These are phyloP conservation scores for Panus rudis DNA, from an alignment of 768 basidiomycete species.

Conservation along the genomic window DNA sequence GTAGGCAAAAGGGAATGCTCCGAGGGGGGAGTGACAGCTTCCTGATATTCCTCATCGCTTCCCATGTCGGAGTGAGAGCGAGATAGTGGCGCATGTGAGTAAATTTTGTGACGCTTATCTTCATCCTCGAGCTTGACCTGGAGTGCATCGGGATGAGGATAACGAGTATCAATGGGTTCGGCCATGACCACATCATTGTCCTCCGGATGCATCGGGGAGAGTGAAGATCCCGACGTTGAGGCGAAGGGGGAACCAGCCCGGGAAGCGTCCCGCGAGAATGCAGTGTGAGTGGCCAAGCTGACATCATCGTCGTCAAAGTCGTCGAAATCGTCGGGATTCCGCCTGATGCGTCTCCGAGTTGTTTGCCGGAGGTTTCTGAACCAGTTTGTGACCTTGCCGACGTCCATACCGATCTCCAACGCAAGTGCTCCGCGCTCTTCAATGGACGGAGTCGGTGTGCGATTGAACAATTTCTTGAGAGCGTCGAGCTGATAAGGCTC, in stretches of 20 bases:
- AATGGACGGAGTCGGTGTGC: slow-evolving; percentile 68
- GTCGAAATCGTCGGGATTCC: slow-evolving; percentile 37
- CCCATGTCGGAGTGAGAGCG: slow-evolving; percentile 41
- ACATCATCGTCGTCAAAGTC: slow-evolving; percentile 35
- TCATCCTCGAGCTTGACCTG: slow-evolving; percentile 16
- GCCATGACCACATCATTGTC: slow-evolving; percentile 10
- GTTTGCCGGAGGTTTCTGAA: slow-evolving; percentile 81
- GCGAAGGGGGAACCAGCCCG: slow-evolving; percentile 16
- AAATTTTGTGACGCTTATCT: slow-evolving; percentile 12
- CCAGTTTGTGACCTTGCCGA: slow-evolving; percentile 85
- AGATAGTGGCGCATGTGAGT: slow-evolving; percentile 5
- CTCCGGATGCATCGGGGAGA: too few species aligned
- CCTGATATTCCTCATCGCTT: slow-evolving; percentile 63
- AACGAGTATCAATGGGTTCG: slow-evolving; percentile 7
- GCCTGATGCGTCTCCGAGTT: slow-evolving; percentile 60
- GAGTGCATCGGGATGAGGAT: background rate
- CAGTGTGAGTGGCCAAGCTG: slow-evolving; percentile 13
- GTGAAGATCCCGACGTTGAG: slow-evolving; percentile 3
- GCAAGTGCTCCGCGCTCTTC: slow-evolving; percentile 73
- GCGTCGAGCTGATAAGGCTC: slow-evolving; percentile 74
- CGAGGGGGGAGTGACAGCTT: slow-evolving; percentile 68
- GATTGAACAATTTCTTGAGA: slow-evolving; percentile 60
- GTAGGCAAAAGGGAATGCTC: slow-evolving; percentile 49
- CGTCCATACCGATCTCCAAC: slow-evolving; percentile 76
- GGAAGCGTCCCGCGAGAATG: slow-evolving; percentile 14